Evolutionary conservation across 768 basidiomycete genomes (phyloP).

Genomic region (Phanerodontia chrysosporium): DNA sequence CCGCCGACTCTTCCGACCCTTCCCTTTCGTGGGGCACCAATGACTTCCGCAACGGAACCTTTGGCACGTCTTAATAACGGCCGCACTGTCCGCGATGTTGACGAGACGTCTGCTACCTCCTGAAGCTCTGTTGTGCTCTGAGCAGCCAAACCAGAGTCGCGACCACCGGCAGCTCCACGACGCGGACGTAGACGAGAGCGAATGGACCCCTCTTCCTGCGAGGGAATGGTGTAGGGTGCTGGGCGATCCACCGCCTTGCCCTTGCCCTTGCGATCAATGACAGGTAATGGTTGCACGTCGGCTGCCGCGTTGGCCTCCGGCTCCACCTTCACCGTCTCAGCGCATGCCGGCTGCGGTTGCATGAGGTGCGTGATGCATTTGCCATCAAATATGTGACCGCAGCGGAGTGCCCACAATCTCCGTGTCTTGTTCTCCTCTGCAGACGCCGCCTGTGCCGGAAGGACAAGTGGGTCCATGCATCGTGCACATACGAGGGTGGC

Average conservation of each 20-base stretch:
- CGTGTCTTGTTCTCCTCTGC: constrained; percentile 37
- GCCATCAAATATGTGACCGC: constrained; percentile 77
- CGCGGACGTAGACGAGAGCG: constrained; percentile 58
- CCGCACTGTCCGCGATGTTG: constrained; percentile 5
- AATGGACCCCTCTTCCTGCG: constrained; percentile 34
- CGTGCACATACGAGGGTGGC: constrained; percentile 61
- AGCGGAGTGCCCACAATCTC: constrained; percentile 68
- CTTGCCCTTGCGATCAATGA: constrained; percentile 41
- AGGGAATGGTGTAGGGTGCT: not conserved
- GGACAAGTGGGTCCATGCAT: constrained; percentile 61
- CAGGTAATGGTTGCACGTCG: not conserved
- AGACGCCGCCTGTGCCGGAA: constrained; percentile 39
- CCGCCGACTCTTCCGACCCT: constrained; percentile 33
- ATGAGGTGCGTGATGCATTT: constrained; percentile 64
- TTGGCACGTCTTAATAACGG: constrained; percentile 6
- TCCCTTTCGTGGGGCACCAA: constrained; percentile 29
- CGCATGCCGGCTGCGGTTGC: constrained; percentile 30
- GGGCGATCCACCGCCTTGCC: constrained; percentile 14
- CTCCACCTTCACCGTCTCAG: not conserved
- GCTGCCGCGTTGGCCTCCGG: not conserved
- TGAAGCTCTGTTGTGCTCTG: not conserved
- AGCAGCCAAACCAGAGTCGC: not conserved
- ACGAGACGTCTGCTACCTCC: not conserved
- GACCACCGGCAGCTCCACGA: constrained; percentile 4
- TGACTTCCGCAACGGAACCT: constrained; percentile 15